phyloP scores from a whole-genome alignment of 306 rosid genomes.

The Casuarina cunninghamiana region DNA sequence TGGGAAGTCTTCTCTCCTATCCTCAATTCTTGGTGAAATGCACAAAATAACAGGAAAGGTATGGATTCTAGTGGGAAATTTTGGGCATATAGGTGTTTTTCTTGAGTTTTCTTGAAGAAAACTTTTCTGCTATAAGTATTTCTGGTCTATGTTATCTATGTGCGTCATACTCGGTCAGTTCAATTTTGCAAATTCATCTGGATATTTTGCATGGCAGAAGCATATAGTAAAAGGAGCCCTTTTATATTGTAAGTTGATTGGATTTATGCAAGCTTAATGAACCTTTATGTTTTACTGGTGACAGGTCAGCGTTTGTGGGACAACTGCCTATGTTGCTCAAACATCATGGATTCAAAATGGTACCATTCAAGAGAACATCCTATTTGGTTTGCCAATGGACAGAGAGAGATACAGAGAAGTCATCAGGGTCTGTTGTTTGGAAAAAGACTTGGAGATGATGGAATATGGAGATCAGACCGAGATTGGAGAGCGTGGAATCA shows the following conservation, averaged over 20 bases:
- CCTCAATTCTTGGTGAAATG: slow-evolving; percentile 95
- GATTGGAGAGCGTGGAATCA: slow-evolving; percentile 98
- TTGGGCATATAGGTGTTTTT: not conserved
- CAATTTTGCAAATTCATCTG: not conserved
- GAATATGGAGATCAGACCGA: slow-evolving; percentile 91
- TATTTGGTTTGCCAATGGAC: slow-evolving; percentile 79
- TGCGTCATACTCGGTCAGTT: not conserved
- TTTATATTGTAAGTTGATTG: not conserved
- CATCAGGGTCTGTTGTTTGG: slow-evolving; percentile 80
- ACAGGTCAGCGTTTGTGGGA: slow-evolving; percentile 88
- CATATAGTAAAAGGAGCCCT: not conserved
- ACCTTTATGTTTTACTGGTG: slow-evolving; percentile 19
- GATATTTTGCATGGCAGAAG: not conserved
- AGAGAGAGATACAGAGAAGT: slow-evolving; percentile 63
- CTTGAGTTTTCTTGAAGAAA: not conserved
- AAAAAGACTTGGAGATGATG: slow-evolving; percentile 93
- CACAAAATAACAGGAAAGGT: slow-evolving; percentile 81
- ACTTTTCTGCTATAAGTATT: not conserved
- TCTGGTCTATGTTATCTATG: not conserved
- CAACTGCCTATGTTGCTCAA: slow-evolving; percentile 87
- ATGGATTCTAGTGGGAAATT: slow-evolving; percentile 26
- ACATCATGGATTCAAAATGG: slow-evolving; percentile 99
- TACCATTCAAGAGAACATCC: slow-evolving; percentile 85
- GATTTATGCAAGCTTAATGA: not conserved
- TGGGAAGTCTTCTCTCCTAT: slow-evolving; percentile 89